Conservation (phyloP, 139 green algal species). For the Haematococcus lacustris region DNA sequence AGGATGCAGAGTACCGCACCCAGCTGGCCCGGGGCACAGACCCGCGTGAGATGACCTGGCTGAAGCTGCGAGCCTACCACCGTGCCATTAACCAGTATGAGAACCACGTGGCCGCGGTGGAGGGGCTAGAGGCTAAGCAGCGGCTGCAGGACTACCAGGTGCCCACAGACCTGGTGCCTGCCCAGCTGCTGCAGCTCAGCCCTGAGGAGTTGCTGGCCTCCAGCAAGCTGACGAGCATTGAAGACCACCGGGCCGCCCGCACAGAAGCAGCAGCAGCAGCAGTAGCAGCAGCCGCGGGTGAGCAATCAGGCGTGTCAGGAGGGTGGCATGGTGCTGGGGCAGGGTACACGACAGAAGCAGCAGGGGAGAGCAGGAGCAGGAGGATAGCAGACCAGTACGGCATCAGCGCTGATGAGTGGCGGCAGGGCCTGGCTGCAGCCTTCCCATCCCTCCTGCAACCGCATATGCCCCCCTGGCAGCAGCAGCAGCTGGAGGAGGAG, state of each 20-base stretch:
- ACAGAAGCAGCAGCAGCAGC: background rate
- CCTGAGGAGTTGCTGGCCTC: background rate
- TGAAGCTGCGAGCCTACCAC: slow-evolving; percentile 23
- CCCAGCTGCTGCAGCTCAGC: background rate
- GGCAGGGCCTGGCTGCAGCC: background rate
- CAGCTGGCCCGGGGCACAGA: slow-evolving; percentile 1
- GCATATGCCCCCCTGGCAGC: background rate
- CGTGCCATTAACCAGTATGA: slow-evolving; percentile 6
- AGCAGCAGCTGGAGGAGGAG: background rate
- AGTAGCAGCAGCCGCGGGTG: background rate
- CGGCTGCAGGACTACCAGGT: background rate
- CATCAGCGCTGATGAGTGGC: no score
- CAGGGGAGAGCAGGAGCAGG: no score
- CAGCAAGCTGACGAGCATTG: background rate
- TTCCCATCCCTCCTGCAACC: background rate
- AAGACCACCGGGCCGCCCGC: no score
- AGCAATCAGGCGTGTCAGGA: background rate
- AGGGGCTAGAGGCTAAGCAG: background rate
- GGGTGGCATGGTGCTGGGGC: background rate
- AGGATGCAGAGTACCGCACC: slow-evolving; percentile 4
- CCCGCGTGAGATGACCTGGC: slow-evolving; percentile 15
- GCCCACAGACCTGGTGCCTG: background rate
- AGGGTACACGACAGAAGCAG: background rate
- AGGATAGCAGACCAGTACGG: no score
- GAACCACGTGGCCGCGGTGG: background rate